phyloP scores from a whole-genome alignment of 306 rosid genomes.

The Corylus americana region DNA sequence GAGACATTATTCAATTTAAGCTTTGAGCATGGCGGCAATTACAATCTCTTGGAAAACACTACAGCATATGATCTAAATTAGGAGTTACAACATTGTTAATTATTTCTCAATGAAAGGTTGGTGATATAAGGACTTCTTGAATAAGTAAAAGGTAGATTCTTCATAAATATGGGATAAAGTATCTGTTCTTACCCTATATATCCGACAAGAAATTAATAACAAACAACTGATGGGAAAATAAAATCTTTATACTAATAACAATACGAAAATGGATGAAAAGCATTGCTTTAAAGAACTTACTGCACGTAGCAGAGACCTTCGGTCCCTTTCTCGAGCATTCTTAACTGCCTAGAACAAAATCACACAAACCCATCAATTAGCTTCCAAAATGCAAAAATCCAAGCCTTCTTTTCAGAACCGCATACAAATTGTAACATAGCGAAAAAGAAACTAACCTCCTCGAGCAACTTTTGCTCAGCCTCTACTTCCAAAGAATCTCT shows the following conservation, averaged over 20 bases:
- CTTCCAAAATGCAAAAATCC: slow-evolving; percentile 5
- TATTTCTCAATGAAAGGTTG: too few relatives aligned
- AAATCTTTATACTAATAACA: background rate
- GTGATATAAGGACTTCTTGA: background rate
- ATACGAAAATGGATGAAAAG: slow-evolving; percentile 1
- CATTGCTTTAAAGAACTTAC: slow-evolving; percentile 46
- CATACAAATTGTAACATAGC: background rate
- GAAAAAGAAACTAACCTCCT: slow-evolving; percentile 55
- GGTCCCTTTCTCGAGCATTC: slow-evolving; percentile 41
- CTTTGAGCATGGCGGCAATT: too few relatives aligned
- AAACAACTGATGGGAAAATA: background rate
- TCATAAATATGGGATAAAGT: background rate
- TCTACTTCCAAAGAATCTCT: slow-evolving; percentile 84
- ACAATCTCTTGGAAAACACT: too few relatives aligned
- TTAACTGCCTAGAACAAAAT: slow-evolving; percentile 55
- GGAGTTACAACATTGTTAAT: too few relatives aligned
- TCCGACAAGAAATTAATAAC: background rate
- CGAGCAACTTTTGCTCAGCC: slow-evolving; percentile 83
- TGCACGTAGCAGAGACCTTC: slow-evolving; percentile 71
- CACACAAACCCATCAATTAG: slow-evolving; percentile 17
- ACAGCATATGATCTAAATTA: too few relatives aligned
- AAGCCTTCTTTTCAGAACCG: slow-evolving; percentile 16
- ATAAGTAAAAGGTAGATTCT: background rate
- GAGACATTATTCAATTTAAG: too few relatives aligned
- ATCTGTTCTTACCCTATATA: background rate